These are phyloP conservation scores for Cyclanthera cordifolia DNA, from an alignment of 306 rosid species.

Conservation along the genomic window DNA sequence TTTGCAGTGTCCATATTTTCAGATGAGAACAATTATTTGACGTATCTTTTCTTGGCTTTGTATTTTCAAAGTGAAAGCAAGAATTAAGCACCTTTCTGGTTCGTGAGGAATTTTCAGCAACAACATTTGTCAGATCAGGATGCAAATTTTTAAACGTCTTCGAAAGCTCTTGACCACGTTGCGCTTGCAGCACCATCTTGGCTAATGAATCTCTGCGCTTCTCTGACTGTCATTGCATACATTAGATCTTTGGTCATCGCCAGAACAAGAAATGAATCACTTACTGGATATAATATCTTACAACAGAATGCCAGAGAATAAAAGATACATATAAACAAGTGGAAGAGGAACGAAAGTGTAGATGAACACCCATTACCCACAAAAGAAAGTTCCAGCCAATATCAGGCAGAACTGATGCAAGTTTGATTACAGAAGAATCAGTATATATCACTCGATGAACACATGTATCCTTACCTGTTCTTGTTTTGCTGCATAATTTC, in stretches of 20 bases:
- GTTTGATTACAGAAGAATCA: background rate
- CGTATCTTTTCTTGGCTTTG: background rate
- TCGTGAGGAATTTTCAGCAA: conserved; percentile 35
- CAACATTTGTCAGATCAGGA: conserved; percentile 40
- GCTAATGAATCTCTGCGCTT: conserved; percentile 70
- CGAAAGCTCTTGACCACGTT: conserved; percentile 63
- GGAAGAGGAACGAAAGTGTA: background rate
- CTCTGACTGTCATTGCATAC: conserved; percentile 51
- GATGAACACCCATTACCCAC: background rate
- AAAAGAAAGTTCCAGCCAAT: background rate
- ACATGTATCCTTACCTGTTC: conserved; percentile 43
- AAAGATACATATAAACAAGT: background rate
- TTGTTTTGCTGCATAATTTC: conserved; percentile 57
- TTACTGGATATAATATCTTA: background rate
- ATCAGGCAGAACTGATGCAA: background rate
- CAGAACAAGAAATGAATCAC: background rate
- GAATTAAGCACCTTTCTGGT: conserved; percentile 45
- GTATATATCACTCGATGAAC: background rate
- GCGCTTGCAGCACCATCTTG: conserved; percentile 67
- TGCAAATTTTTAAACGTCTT: conserved; percentile 48
- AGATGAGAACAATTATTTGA: background rate
- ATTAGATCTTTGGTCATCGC: background rate
- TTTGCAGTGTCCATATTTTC: background rate
- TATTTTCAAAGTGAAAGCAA: conserved; percentile 12
- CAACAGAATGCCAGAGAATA: conserved; percentile 1